phyloP scores from a whole-genome alignment of 1,284 basidiomycete species.

The Xerocomus amazonicus region DNA sequence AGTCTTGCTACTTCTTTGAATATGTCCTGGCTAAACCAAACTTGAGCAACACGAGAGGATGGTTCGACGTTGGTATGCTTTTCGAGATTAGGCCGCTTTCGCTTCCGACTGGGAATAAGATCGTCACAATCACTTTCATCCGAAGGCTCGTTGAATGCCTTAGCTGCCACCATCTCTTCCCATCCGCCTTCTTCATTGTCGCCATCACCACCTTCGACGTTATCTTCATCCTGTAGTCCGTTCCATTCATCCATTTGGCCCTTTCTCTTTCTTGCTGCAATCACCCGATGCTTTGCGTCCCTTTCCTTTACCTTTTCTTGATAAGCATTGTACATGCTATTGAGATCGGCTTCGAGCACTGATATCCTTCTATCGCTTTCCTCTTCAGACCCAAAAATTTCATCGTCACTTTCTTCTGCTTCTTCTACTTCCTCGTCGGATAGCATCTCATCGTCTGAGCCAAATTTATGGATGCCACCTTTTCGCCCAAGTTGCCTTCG shows the following conservation, averaged over 20 bases:
- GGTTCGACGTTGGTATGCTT: constrained; percentile 41
- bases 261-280: constrained; percentile 77
- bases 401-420: constrained; percentile 45
- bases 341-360: constrained; percentile 82
- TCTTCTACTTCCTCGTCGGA: constrained; percentile 40
- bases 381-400: constrained; percentile 62
- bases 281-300: constrained; percentile 89
- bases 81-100: constrained; percentile 40
- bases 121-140: constrained; percentile 53
- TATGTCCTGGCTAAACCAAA: constrained; percentile 97
- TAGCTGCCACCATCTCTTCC: constrained; percentile 65
- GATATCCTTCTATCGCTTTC: constrained; percentile 63
- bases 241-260: constrained; percentile 74
- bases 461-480: constrained; percentile 43
- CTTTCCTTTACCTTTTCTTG: constrained; percentile 77
- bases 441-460: constrained; percentile 49
- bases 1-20: constrained; percentile 67
- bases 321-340: constrained; percentile 88
- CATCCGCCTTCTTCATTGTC: constrained; percentile 67
- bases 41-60: constrained; percentile 48
- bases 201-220: constrained; percentile 45
- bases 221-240: constrained; percentile 61
- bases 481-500: constrained; percentile 48
- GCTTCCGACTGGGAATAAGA: constrained; percentile 39
- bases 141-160: constrained; percentile 59